These are phyloP conservation scores for Aspergillus quadrilineatus DNA, from an alignment of 2,329 filamentous ascomycete genomes.

Conservation along the genomic window DNA sequence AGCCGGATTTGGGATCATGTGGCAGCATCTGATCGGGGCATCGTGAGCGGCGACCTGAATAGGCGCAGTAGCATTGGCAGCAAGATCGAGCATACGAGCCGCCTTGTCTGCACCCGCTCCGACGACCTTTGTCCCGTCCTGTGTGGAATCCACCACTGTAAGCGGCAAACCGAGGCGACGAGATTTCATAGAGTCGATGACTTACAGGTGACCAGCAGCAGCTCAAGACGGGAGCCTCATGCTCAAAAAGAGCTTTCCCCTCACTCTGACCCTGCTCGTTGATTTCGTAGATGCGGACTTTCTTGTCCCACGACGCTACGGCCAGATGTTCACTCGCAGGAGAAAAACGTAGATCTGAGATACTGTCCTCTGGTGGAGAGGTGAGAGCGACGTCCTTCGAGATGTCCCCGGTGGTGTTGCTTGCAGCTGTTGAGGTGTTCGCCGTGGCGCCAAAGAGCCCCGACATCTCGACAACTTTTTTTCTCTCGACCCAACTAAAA, in stretches of 20 bases:
- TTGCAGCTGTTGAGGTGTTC: conserved; percentile 50
- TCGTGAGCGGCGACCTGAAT: conserved; percentile 82
- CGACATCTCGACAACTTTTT: conserved; percentile 32
- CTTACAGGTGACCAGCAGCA: conserved; percentile 85
- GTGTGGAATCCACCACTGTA: conserved; percentile 3
- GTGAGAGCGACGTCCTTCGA: conserved; percentile 80
- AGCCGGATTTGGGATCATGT: conserved; percentile 68
- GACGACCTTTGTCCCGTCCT: conserved; percentile 89
- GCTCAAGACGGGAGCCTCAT: conserved; percentile 79
- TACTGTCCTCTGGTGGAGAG: conserved; percentile 80
- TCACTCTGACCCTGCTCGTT: conserved; percentile 72
- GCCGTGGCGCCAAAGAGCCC: conserved; percentile 56
- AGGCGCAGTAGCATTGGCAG: conserved; percentile 51
- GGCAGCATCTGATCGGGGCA: conserved; percentile 72
- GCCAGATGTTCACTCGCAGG: conserved; percentile 76
- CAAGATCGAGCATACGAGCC: conserved; percentile 82
- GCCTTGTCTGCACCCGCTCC: conserved; percentile 89
- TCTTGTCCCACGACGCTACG: conserved; percentile 95
- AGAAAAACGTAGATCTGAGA: conserved; percentile 84
- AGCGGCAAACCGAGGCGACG: conserved; percentile 6
- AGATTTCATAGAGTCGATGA: not conserved
- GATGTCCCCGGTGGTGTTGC: conserved; percentile 82
- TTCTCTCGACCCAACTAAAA: conserved; percentile 7
- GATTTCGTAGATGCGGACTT: conserved; percentile 95
- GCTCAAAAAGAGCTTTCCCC: conserved; percentile 82